Evolutionary conservation across 2,329 filamentous ascomycete genomes (phyloP).

Genomic region (Cytospora piceicola): DNA sequence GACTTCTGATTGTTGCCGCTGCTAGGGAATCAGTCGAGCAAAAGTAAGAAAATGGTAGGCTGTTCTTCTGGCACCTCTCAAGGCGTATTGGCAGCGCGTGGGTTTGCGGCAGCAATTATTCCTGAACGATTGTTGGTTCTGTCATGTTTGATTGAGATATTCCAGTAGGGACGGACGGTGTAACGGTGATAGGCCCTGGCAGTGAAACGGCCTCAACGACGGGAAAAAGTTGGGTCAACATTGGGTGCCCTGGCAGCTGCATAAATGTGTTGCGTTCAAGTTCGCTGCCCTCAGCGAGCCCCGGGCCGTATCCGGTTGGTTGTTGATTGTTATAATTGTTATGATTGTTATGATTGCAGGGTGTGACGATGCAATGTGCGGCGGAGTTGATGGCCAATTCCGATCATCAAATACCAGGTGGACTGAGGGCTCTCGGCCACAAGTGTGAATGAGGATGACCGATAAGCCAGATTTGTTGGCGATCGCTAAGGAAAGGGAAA

Average conservation of each 20-base stretch:
- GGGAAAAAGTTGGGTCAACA: background rate
- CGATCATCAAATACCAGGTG: background rate
- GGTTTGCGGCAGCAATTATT: conserved; percentile 5
- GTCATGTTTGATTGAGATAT: conserved; percentile 8
- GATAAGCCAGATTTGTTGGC: conserved; percentile 13
- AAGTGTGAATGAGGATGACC: conserved; percentile 17
- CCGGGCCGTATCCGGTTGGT: background rate
- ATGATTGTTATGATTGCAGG: conserved; percentile 2
- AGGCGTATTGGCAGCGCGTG: conserved; percentile 5
- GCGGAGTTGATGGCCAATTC: background rate
- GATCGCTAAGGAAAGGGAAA: conserved; percentile 20
- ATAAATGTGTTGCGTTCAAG: background rate
- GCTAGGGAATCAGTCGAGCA: background rate
- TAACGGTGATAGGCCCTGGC: background rate
- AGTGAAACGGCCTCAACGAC: background rate
- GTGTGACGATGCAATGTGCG: conserved; percentile 2
- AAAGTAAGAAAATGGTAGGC: background rate
- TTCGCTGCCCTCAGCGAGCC: background rate
- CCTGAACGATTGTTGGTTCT: conserved; percentile 10
- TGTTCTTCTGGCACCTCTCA: conserved; percentile 8
- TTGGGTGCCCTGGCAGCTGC: background rate
- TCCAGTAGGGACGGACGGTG: conserved; percentile 8
- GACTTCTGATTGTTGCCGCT: no score
- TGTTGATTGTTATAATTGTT: background rate
- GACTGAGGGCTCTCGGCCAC: background rate